Evolutionary conservation across 2,329 filamentous ascomycete species (phyloP), one percentile per base, ranked within the genome.

Genomic region (Fusarium falciforme): DNA sequence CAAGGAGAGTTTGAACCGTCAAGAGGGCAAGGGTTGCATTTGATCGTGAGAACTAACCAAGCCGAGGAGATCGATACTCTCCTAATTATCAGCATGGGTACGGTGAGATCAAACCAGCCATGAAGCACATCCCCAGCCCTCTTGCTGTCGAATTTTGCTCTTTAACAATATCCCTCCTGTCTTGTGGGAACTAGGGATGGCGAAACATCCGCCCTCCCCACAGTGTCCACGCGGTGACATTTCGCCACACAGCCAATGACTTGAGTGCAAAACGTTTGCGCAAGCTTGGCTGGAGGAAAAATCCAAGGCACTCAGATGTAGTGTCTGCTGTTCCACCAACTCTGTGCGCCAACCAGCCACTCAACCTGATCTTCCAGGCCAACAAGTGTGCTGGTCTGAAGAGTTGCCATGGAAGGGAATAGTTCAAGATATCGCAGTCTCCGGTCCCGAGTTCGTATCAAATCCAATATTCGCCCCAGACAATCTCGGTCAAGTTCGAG

Each of bases 201-300:
- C 29, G n/a, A 27, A 29, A 55, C 5, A n/a, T 16, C 25, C 16
- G 38, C 27, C 22, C 33, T 29, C 27, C 12, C 57, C 36, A 16
- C 44, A n/a, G 61, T 64, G 31, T 64, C 59, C 52, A 20, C 52
- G 27, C 9, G 40, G 33, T 63, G 33, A 44, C 38, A 65, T 68
- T 22, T 31, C 29, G 20, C 14, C 9, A 22, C 12, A 35, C 31
- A 36, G 17, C 29, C 16, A 20, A n/a, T 33, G 17, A 33, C 22
- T 27, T 59, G 29, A 16, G 33, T 12, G 25, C 33, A 40, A 44
- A 61, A 35, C n/a, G 44, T n/a, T 38, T 42, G 14, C 59, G 31
- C 49, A 27, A 9, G 7, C 31, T 59, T 52, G 31, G 31, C 6
- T 49, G 22, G 20, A 69, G 14, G 16, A 22, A 10, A 70, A 22